Conservation (phyloP, 345 rosid species). For the Carallia pectinifolia region DNA sequence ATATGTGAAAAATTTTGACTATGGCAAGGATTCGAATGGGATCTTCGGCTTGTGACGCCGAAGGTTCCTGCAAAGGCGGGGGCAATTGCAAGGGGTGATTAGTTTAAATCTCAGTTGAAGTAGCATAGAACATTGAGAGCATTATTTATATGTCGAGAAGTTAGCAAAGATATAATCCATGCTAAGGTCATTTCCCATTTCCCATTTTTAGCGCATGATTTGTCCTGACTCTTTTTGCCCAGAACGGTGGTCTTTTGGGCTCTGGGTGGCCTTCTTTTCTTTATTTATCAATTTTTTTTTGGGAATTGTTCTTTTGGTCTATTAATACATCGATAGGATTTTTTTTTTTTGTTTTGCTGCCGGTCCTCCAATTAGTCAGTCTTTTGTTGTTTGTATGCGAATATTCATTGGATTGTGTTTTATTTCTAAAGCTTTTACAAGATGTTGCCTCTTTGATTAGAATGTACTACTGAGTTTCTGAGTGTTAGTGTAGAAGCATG, state of each 20-base stretch:
- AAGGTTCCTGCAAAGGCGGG: conserved; percentile 15
- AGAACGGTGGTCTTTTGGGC: conserved; percentile 3
- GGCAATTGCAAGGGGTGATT: conserved; percentile 2
- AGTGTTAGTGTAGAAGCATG: neutral
- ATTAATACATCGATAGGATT: neutral
- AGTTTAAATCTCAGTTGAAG: conserved; percentile 9
- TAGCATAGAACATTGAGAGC: conserved; percentile 19
- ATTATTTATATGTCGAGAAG: conserved; percentile 21
- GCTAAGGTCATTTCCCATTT: conserved; percentile 3
- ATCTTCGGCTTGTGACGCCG: neutral
- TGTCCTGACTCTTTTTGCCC: neutral
- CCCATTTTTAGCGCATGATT: conserved; percentile 5
- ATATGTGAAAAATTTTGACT: neutral
- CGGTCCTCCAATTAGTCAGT: no score
- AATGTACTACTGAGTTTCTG: no score
- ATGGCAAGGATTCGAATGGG: neutral
- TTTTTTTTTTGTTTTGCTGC: neutral
- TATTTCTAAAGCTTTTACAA: no score
- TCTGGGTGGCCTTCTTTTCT: conserved; percentile 7
- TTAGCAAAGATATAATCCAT: conserved; percentile 17
- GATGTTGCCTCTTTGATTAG: no score
- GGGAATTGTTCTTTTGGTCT: neutral
- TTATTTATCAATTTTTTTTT: neutral
- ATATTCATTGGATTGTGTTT: no score
- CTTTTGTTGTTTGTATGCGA: no score